Evolutionary conservation across 2,329 filamentous ascomycete genomes (phyloP), one percentile per base, ranked within the genome.

Genomic region (Pseudogymnoascus pannorum): DNA sequence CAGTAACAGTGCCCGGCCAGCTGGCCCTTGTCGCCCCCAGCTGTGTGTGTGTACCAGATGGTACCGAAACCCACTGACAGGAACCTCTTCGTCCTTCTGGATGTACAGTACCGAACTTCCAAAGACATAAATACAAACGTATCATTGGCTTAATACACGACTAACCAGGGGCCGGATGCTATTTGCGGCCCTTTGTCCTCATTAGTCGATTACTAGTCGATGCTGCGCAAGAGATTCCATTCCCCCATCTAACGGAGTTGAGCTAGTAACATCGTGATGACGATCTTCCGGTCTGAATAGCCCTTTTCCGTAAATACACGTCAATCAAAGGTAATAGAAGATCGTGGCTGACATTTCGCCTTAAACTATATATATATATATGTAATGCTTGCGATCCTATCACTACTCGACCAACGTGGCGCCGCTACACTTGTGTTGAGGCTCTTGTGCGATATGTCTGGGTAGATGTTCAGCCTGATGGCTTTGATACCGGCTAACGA

Each of bases 191-290:
- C 48, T 54, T 54, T 54, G 24, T n/a, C 48, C 48, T 12, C 14
- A 54, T 54, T 54, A 54, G 48, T 54, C 44, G 24, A 54, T 54
- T 54, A 18, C n/a, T 54, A 54, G 24, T 31, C n/a, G 5, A 9
- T 31, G 48, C 9, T 54, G 24, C n/a, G n/a, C 24, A 31, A 51
- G 48, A 22, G n/a, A 54, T 54, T 54, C 31, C n/a, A 18, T 8
- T 1, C 9, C 24, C 18, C 44, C 44, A 8, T 31, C 48, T 31
- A 31, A 54, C 26, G 48, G 48, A 31, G 48, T 54, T 31, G 48
- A 54, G 48, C 48, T 54, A 54, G 48, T 54, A 54, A 54, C 48
- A 54, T 54, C 48, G 48, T 31, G 48, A 54, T 54, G 48, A 54
- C 48, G 48, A 54, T 54, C 44, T 54, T 54, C 44, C 44, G 44